Conservation (phyloP, 768 basidiomycete genomes). For the Kondoa malvinella region DNA sequence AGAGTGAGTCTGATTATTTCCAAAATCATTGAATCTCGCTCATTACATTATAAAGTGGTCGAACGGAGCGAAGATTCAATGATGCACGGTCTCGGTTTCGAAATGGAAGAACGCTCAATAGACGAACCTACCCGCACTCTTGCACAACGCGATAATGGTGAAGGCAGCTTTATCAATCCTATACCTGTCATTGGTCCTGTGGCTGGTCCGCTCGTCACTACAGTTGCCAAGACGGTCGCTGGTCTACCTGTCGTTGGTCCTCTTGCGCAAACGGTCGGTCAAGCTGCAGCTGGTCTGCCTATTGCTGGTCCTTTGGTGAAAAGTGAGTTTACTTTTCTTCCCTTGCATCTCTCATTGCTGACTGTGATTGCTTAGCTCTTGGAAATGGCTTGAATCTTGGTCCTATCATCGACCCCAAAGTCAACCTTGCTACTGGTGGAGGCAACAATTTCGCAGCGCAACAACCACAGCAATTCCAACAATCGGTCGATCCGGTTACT, state of each 20-base stretch:
- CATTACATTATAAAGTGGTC: neutral
- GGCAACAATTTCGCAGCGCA: neutral
- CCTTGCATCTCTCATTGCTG: neutral
- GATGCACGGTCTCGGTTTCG: neutral
- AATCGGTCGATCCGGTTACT: neutral
- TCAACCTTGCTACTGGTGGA: neutral
- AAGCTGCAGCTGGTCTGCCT: neutral
- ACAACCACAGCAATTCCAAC: neutral
- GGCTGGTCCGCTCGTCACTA: neutral
- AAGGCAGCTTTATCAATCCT: neutral
- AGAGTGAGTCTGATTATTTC: neutral
- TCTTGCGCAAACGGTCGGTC: neutral
- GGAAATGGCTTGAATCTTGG: constrained; percentile 6
- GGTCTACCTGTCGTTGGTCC: constrained; percentile 1
- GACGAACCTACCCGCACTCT: neutral
- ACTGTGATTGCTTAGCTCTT: neutral
- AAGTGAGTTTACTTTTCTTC: neutral
- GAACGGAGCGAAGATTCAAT: neutral
- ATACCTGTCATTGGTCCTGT: neutral
- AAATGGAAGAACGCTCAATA: neutral
- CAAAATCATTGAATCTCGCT: neutral
- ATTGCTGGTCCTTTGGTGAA: constrained; percentile 1
- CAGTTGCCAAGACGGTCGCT: constrained; percentile 1
- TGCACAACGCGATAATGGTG: neutral
- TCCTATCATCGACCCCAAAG: constrained; percentile 1